Conservation (phyloP, 73 alveolate species). For the Symbiodinium natans region DNA sequence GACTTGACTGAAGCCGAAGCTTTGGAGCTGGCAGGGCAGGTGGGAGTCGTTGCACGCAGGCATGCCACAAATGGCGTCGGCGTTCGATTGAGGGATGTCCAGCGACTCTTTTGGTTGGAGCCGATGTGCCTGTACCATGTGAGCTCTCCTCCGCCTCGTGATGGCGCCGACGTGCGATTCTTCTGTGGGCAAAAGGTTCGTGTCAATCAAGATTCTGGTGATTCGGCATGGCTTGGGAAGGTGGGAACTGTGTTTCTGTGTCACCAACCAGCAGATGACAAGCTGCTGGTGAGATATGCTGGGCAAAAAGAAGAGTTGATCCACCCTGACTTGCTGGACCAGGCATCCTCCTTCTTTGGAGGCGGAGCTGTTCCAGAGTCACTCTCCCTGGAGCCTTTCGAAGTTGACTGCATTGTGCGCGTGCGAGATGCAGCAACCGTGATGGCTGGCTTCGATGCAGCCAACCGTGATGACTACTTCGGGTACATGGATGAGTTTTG, state of each 20-base stretch:
- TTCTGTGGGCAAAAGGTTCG: neutral
- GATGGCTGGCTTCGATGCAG: neutral
- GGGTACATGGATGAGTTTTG: neutral
- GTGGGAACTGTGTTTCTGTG: neutral
- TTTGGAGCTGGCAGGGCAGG: neutral
- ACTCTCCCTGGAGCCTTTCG: neutral
- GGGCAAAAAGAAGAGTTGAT: neutral
- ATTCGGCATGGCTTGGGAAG: neutral
- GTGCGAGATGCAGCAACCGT: neutral
- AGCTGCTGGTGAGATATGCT: neutral
- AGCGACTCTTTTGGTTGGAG: neutral
- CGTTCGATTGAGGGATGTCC: neutral
- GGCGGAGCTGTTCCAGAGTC: neutral
- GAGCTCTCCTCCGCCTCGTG: neutral
- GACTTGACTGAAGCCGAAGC: neutral
- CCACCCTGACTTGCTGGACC: neutral
- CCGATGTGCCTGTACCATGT: neutral
- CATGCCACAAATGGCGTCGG: neutral
- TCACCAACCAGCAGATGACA: neutral
- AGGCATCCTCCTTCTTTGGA: neutral
- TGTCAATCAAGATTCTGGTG: neutral
- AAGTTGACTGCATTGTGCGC: neutral
- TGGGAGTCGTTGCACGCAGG: neutral
- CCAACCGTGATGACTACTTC: slow-evolving; percentile 1
- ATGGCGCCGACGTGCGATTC: neutral